phyloP scores from a whole-genome alignment of 106 monocot genomes.

The Dendrobium officinale region DNA sequence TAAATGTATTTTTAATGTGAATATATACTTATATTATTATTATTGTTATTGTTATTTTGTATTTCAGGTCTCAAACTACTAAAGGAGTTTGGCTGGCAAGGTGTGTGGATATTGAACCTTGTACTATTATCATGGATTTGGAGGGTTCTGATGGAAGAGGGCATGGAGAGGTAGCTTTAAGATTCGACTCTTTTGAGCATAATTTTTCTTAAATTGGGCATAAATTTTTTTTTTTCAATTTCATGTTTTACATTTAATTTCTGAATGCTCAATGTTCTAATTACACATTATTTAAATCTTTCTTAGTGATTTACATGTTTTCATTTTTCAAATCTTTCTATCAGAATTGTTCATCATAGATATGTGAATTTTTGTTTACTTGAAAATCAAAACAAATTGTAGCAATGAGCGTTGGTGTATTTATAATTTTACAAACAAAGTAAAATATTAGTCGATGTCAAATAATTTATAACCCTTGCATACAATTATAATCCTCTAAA shows the following conservation, averaged over 20 bases:
- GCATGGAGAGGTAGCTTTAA: slow-evolving; percentile 64
- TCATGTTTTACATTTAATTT: background rate
- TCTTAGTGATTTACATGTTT: background rate
- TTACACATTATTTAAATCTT: background rate
- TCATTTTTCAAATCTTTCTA: background rate
- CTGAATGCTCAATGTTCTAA: background rate
- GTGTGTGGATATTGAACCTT: slow-evolving; percentile 71
- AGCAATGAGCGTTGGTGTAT: background rate
- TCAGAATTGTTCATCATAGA: background rate
- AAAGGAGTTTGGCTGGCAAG: slow-evolving; percentile 93
- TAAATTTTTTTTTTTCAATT: background rate
- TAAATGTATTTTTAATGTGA: background rate
- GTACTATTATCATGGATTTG: slow-evolving; percentile 92
- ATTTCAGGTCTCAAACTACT: slow-evolving; percentile 83
- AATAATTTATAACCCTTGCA: background rate
- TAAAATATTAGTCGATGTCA: background rate
- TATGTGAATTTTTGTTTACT: background rate
- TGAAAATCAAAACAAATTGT: background rate
- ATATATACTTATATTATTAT: too few species aligned
- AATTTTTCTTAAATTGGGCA: background rate
- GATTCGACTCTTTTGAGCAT: background rate
- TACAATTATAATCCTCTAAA: background rate
- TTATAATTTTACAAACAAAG: background rate
- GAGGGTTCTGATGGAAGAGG: slow-evolving; percentile 98
- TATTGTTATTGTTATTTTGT: background rate